Evolutionary conservation across 2,329 filamentous ascomycete genomes (phyloP), one percentile per base, ranked within the genome.

Genomic region (Curvularia lunata): DNA sequence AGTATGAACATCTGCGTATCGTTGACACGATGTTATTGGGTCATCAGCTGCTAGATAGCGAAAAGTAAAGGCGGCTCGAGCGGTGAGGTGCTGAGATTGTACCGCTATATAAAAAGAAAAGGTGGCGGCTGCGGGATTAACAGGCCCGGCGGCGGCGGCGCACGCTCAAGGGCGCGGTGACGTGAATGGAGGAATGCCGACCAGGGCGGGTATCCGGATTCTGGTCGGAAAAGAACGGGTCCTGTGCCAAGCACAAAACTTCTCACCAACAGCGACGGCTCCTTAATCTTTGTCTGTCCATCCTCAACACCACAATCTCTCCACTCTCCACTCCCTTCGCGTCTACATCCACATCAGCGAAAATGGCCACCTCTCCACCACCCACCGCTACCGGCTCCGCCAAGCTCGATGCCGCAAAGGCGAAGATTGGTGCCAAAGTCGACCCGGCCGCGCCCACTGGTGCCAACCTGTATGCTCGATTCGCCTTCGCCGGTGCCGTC

Each of bases 401-500:
- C 68, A 84, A 85, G 80, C 71, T 85, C 63, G 82, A 85, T 67
- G 80, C 80, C 70, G 70, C 80, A 67, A 82, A 84, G 76, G 78
- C 81, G 66, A 77, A 74, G 50, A 69, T 79, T 60, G 72, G 75
- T 43, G 81, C 82, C 58, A 46, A 46, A 18, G 70, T 73, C 47
- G 74, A 80, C 65, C 81, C 83, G n/a, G 71, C 78, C 68, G 83
- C 86, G 78, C 83, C 87, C 66, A 83, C 78, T 69, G 87, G 88
- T 63, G 47, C 92, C 69, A 83, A 79, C 60, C 91, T 99, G 73
- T 98, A 98, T 89, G 91, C 91, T 74, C 88, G 92, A 82, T 97
- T 97, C 84, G 94, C 95, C 82, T 90, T 99, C 75, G 93, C 95
- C 75, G 95, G 95, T 83, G 95, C 95, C 74, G 84, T 98, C 85